These are phyloP conservation scores for Cyathus striatus DNA, from an alignment of 768 basidiomycete species.

Conservation along the genomic window DNA sequence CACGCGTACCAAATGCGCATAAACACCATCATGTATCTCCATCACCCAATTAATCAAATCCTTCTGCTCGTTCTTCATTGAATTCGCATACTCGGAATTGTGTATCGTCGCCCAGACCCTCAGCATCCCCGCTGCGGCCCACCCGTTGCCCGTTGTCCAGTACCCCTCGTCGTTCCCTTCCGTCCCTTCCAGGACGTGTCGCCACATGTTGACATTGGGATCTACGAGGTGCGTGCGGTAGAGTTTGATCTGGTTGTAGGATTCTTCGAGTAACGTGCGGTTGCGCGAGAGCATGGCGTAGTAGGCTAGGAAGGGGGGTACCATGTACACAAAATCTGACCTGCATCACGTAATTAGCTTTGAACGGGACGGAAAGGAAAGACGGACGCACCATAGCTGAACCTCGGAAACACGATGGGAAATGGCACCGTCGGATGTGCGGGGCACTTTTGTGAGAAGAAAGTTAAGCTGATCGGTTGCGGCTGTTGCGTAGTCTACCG, in stretches of 20 bases:
- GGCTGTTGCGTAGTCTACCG: slow-evolving; percentile 53
- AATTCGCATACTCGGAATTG: slow-evolving; percentile 47
- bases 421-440: slow-evolving; percentile 71
- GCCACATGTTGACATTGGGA: slow-evolving; percentile 56
- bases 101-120: slow-evolving; percentile 76
- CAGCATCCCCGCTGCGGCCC: slow-evolving; percentile 87
- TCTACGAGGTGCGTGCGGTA: slow-evolving; percentile 68
- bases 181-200: slow-evolving; percentile 63
- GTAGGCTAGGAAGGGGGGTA: slow-evolving; percentile 83
- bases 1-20: slow-evolving; percentile 47
- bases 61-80: slow-evolving; percentile 43
- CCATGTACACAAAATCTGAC: slow-evolving; percentile 83
- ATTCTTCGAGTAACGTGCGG: slow-evolving; percentile 50
- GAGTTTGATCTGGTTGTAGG: slow-evolving; percentile 66
- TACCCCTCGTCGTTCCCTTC: slow-evolving; percentile 56
- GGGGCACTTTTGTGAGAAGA: slow-evolving; percentile 51
- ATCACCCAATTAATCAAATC: slow-evolving; percentile 61
- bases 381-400: slow-evolving; percentile 65
- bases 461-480: slow-evolving; percentile 64
- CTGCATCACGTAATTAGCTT: slow-evolving; percentile 24
- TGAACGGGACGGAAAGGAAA: slow-evolving; percentile 12
- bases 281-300: slow-evolving; percentile 65
- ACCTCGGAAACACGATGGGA: slow-evolving; percentile 68
- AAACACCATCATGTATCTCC: slow-evolving; percentile 76
- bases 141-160: slow-evolving; percentile 86